Percentiles rank a stretch among this genome's conserved stretches.
Evolutionary conservation across 176 grass and related monocot genomes (phyloP).

Genomic region (Lolium multiflorum): DNA sequence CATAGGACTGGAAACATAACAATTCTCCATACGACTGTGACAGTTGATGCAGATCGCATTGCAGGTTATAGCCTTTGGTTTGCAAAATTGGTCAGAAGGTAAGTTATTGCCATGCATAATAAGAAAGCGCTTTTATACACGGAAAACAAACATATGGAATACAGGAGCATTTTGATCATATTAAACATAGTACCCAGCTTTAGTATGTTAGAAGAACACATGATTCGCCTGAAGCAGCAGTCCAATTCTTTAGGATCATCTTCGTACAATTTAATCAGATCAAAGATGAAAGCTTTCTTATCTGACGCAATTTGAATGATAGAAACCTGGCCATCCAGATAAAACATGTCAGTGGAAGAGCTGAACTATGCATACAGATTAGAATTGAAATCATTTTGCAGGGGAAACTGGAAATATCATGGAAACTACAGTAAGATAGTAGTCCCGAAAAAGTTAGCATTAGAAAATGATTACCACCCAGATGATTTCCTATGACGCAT

Average conservation of each 20-base stretch:
- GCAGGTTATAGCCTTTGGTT: slow-evolving; percentile 80
- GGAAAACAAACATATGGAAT: slow-evolving; percentile 15
- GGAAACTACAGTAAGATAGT: slow-evolving; percentile 8
- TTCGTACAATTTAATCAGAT: slow-evolving; percentile 95
- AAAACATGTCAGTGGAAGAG: slow-evolving; percentile 24
- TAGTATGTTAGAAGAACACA: slow-evolving; percentile 89
- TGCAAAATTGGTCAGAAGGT: slow-evolving; percentile 24
- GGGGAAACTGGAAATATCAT: slow-evolving; percentile 6
- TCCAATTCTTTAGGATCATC: slow-evolving; percentile 72
- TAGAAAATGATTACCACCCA: slow-evolving; percentile 25
- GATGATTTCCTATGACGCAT: not conserved
- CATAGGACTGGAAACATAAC: slow-evolving; percentile 86
- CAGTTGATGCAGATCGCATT: slow-evolving; percentile 90
- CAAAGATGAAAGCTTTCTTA: slow-evolving; percentile 91
- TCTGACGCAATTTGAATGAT: slow-evolving; percentile 99
- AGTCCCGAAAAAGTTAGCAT: not conserved
- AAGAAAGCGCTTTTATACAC: slow-evolving; percentile 1
- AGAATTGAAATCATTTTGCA: slow-evolving; percentile 6
- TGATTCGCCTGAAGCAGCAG: slow-evolving; percentile 81
- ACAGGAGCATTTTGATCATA: not conserved
- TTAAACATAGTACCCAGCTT: slow-evolving; percentile 75
- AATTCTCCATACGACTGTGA: slow-evolving; percentile 85
- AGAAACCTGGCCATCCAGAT: slow-evolving; percentile 67
- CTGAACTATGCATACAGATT: slow-evolving; percentile 1
- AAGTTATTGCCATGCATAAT: slow-evolving; percentile 10